phyloP scores from a whole-genome alignment of 2,329 filamentous ascomycete genomes.

The Hypoxylon sp. region DNA sequence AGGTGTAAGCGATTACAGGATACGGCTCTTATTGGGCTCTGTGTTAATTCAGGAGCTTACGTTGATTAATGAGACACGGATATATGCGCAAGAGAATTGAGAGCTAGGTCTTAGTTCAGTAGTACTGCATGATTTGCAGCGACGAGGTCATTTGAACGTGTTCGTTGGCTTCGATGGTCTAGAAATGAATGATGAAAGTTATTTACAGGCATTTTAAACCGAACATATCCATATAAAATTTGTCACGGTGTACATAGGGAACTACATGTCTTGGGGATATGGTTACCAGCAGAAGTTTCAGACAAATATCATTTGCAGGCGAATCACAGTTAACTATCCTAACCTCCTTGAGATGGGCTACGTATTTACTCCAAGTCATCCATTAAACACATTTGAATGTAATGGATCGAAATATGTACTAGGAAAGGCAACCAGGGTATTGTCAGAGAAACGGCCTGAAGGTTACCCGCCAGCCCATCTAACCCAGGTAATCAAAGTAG shows the following conservation, averaged over 20 bases:
- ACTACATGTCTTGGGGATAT: neutral
- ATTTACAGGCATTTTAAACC: neutral
- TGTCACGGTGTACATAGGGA: neutral
- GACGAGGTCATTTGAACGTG: neutral
- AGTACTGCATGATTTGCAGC: neutral
- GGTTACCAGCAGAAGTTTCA: neutral
- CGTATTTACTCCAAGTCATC: neutral
- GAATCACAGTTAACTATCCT: neutral
- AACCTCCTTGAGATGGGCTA: neutral
- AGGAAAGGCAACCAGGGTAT: neutral
- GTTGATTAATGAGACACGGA: neutral
- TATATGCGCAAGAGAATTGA: neutral
- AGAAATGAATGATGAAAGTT: neutral
- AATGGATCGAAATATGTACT: neutral
- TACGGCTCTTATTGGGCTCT: neutral
- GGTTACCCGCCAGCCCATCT: neutral
- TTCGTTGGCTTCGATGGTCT: neutral
- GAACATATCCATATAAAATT: neutral
- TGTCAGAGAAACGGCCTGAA: neutral
- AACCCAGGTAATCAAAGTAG: neutral
- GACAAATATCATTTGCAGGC: slow-evolving; percentile 2
- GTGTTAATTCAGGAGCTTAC: neutral
- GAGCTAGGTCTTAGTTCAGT: neutral
- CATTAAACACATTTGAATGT: neutral
- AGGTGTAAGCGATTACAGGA: neutral